Evolutionary conservation across 2,329 filamentous ascomycete species (phyloP).

Genomic region (Aureobasidium sp.): DNA sequence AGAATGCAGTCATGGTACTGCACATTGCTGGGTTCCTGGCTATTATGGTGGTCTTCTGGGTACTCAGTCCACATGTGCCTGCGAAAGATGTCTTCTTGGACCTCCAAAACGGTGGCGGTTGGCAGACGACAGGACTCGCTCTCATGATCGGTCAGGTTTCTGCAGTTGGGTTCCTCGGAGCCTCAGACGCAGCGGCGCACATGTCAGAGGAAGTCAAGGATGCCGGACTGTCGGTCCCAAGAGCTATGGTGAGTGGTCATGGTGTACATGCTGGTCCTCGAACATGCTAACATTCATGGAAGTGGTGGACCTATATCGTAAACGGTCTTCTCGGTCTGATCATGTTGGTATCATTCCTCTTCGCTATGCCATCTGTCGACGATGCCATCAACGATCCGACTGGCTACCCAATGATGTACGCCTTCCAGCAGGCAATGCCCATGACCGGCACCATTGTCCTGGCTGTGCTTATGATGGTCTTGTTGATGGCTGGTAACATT

Average conservation of each 20-base stretch:
- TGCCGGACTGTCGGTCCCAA: conserved; percentile 22
- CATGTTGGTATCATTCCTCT: conserved; percentile 22
- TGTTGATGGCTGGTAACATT: conserved; percentile 27
- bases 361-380: conserved; percentile 21
- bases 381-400: conserved; percentile 23
- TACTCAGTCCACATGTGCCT: conserved; percentile 20
- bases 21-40: conserved; percentile 32
- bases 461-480: conserved; percentile 22
- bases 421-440: conserved; percentile 23
- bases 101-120: conserved; percentile 32
- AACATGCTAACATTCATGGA: conserved; percentile 22
- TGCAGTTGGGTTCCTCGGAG: conserved; percentile 19
- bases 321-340: conserved; percentile 30
- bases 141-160: conserved; percentile 27
- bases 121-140: conserved; percentile 24
- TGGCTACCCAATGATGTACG: conserved; percentile 29
- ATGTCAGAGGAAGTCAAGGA: conserved; percentile 24
- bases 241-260: conserved; percentile 18
- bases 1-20: conserved; percentile 30
- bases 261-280: conserved; percentile 29
- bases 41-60: conserved; percentile 18
- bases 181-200: conserved; percentile 14
- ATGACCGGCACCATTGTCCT: conserved; percentile 23
- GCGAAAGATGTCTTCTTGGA: conserved; percentile 27
- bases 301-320: conserved; percentile 16